phyloP scores from a whole-genome alignment of 2,329 filamentous ascomycete species.

The Monilinia fructigena region DNA sequence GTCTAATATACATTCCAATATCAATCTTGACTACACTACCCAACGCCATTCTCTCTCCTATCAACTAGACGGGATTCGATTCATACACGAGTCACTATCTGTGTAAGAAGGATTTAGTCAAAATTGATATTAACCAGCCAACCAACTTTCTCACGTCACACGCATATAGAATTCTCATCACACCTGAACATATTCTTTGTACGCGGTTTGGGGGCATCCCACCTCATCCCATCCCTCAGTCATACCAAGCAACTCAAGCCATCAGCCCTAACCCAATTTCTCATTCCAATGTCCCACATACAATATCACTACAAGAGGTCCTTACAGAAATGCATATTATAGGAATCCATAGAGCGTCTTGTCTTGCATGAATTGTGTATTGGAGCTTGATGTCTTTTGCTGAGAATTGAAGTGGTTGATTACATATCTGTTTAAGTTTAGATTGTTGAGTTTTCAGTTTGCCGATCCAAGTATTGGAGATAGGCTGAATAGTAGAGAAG shows the following conservation, averaged over 20 bases:
- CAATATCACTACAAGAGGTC: not conserved
- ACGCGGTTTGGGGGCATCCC: not conserved
- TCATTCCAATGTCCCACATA: not conserved
- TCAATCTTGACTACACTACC: not conserved
- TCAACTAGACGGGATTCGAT: not conserved
- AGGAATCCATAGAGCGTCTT: too few relatives aligned
- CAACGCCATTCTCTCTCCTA: not conserved
- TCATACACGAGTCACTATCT: not conserved
- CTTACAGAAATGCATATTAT: not conserved
- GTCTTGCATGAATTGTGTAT: too few relatives aligned
- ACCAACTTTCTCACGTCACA: constrained; percentile 9
- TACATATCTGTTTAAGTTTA: too few relatives aligned
- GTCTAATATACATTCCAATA: not conserved
- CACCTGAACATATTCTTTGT: not conserved
- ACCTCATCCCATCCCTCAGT: not conserved
- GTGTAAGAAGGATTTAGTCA: not conserved
- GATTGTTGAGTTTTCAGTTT: too few relatives aligned
- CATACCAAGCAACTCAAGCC: not conserved
- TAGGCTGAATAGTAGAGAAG: too few relatives aligned
- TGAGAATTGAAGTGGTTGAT: too few relatives aligned
- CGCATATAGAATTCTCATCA: not conserved
- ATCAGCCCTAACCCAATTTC: not conserved
- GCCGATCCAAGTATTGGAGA: too few relatives aligned
- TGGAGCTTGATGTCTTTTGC: too few relatives aligned
- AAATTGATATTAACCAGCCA: not conserved